Evolutionary conservation across 345 rosid genomes (phyloP), one percentile per base, ranked within the genome.

Genomic region (Gossypium ekmanianum): DNA sequence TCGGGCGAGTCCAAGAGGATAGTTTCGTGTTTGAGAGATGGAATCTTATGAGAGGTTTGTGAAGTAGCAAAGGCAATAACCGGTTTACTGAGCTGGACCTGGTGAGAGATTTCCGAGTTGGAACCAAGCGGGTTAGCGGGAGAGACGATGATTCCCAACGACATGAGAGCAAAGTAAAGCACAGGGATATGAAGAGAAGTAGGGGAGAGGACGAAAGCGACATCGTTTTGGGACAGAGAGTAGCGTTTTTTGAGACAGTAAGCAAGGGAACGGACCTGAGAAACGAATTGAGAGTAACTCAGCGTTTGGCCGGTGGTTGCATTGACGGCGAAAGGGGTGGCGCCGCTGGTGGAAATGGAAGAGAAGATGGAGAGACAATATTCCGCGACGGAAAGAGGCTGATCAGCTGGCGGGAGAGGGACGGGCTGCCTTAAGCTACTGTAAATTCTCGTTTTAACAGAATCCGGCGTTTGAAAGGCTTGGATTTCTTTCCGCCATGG

Each of bases 51-150:
- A 50, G 88, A 88, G 51, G 85, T 73, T 24, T 79, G 77, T 48
- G 87, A 83, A 52, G 89, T 84, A 56, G 97, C 84, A 70, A 94
- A 94, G 61, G 92, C 94, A 73, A 94, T 79, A 63, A 80, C 81
- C 2, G 97, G 97, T 22, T 81, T 80, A 44, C 81, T 34, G 79
- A 94, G 85, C 74, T 79, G 74, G 64, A 88, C 74, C 78, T 85
- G 90, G 79, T 88, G 95, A 55, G 84, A 77, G 58, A 92, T 74
- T 66, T 94, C 95, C 44, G 83, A 72, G 55, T 68, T 74, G 70
- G 97, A 91, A 57, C 86, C 56, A 68, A 86, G 81, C 9, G 97
- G 97, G 55, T 91, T 94, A 71, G 92, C 85, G n/a, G 98, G 97
- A 26, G 92, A 90, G 77, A 92, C 2, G 67, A 85, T 74, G 22